phyloP scores from a whole-genome alignment of 768 basidiomycete species.

The Russula sp. region DNA sequence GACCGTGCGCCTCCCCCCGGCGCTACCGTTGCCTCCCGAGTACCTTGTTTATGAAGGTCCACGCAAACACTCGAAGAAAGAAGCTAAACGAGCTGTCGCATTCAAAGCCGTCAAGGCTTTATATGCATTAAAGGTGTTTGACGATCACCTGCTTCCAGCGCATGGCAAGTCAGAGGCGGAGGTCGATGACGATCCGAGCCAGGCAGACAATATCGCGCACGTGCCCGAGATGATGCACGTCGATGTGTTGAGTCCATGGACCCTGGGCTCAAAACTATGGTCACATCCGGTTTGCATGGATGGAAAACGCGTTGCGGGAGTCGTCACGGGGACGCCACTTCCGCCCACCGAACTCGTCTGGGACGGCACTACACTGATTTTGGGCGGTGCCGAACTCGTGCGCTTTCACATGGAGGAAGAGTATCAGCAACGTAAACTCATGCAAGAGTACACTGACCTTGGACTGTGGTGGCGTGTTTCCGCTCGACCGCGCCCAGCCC shows the following conservation, averaged over 20 bases:
- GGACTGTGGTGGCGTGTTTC: slow-evolving; percentile 61
- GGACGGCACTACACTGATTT: slow-evolving; percentile 35
- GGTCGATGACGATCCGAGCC: slow-evolving; percentile 49
- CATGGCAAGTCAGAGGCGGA: slow-evolving; percentile 45
- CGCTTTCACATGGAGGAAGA: slow-evolving; percentile 43
- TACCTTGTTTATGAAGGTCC: slow-evolving; percentile 58
- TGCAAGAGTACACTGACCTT: slow-evolving; percentile 61
- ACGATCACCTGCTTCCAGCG: slow-evolving; percentile 76
- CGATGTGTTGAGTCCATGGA: slow-evolving; percentile 62
- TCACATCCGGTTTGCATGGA: slow-evolving; percentile 55
- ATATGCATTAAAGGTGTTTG: slow-evolving; percentile 66
- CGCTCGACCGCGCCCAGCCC: slow-evolving; percentile 44
- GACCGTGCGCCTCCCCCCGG: slow-evolving; percentile 59
- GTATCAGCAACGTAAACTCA: slow-evolving; percentile 40
- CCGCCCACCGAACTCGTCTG: slow-evolving; percentile 41
- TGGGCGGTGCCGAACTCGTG: slow-evolving; percentile 33
- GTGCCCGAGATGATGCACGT: slow-evolving; percentile 55
- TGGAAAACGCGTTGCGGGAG: slow-evolving; percentile 46
- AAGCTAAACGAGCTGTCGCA: slow-evolving; percentile 78
- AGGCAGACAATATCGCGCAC: slow-evolving; percentile 38
- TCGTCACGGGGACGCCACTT: slow-evolving; percentile 61
- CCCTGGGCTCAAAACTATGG: slow-evolving; percentile 49
- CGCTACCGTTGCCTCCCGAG: slow-evolving; percentile 51
- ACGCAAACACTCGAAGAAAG: slow-evolving; percentile 57
- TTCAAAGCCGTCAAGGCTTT: slow-evolving; percentile 71